Evolutionary conservation across 768 basidiomycete species (phyloP).

Genomic region (Imleria badia): DNA sequence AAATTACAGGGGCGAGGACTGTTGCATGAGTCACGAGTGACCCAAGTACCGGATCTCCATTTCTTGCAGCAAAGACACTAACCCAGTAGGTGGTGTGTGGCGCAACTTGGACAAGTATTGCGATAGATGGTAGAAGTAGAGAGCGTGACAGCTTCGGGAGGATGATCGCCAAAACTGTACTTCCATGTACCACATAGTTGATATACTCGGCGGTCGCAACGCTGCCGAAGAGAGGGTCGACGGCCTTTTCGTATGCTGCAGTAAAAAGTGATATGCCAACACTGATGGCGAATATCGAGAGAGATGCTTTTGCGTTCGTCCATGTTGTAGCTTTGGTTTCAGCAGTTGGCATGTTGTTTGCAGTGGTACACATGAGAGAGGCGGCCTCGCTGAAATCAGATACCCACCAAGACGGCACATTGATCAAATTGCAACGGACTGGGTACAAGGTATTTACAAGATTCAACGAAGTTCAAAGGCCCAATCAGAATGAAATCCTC

Average conservation of each 20-base stretch:
- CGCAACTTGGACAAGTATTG: conserved; percentile 42
- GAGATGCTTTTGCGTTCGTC: conserved; percentile 13
- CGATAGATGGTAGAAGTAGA: conserved; percentile 33
- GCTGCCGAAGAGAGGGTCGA: conserved; percentile 70
- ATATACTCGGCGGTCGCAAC: conserved; percentile 54
- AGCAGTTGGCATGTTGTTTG: conserved; percentile 5
- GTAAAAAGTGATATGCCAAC: conserved; percentile 53
- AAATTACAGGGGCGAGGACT: conserved; percentile 58
- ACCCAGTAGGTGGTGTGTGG: conserved; percentile 71
- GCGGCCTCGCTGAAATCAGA: too few species aligned
- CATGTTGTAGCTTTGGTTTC: conserved; percentile 6
- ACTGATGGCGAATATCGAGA: conserved; percentile 30
- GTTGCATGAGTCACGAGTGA: conserved; percentile 56
- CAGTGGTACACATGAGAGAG: too few species aligned
- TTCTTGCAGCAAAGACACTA: conserved; percentile 56
- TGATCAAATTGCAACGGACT: background rate
- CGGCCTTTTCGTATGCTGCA: conserved; percentile 58
- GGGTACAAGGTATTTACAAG: background rate
- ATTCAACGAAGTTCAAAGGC: background rate
- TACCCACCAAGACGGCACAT: background rate
- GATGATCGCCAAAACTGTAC: conserved; percentile 35
- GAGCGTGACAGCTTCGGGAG: conserved; percentile 30
- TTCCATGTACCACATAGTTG: conserved; percentile 37
- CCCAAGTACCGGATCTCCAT: conserved; percentile 52
- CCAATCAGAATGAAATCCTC: conserved; percentile 18